phyloP scores from a whole-genome alignment of 192 early-diverging fungal genomes.

The Podila minutissima region DNA sequence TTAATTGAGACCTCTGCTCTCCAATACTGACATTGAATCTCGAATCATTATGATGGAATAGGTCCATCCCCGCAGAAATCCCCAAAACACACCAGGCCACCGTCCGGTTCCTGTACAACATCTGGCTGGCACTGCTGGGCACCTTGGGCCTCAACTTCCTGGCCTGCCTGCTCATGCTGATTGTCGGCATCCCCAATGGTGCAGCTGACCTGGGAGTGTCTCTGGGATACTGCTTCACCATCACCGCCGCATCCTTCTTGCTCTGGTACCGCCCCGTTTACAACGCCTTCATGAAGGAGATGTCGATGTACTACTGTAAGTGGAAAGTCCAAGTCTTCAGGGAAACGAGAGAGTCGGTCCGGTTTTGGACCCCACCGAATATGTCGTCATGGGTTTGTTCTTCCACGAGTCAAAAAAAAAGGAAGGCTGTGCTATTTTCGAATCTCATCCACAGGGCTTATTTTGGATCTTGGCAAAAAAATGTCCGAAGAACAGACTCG shows the following conservation, averaged over 20 bases:
- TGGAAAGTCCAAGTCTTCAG: background rate
- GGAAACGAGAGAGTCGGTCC: background rate
- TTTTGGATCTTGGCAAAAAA: slow-evolving; percentile 2
- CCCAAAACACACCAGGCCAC: slow-evolving; percentile 70
- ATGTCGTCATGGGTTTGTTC: background rate
- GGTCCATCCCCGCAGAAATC: slow-evolving; percentile 75
- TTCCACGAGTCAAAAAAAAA: background rate
- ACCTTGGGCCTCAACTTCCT: slow-evolving; percentile 83
- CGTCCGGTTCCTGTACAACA: slow-evolving; percentile 73
- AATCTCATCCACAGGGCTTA: background rate
- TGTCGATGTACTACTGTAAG: slow-evolving; percentile 86
- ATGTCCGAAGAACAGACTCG: background rate
- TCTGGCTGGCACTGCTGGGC: slow-evolving; percentile 78
- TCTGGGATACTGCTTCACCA: slow-evolving; percentile 79
- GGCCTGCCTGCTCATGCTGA: slow-evolving; percentile 77
- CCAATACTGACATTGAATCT: background rate
- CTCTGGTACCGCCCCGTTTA: slow-evolving; percentile 91
- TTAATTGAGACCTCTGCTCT: background rate
- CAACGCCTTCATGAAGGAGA: slow-evolving; percentile 88
- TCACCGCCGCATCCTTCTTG: slow-evolving; percentile 80
- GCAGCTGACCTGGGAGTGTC: slow-evolving; percentile 84
- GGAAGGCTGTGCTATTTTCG: background rate
- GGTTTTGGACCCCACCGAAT: background rate
- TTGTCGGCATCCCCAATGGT: slow-evolving; percentile 74
- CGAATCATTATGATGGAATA: background rate